Evolutionary conservation across 129 eudicot genomes (phyloP), one percentile per base, ranked within the genome.

Genomic region (Smallanthus sonchifolius): DNA sequence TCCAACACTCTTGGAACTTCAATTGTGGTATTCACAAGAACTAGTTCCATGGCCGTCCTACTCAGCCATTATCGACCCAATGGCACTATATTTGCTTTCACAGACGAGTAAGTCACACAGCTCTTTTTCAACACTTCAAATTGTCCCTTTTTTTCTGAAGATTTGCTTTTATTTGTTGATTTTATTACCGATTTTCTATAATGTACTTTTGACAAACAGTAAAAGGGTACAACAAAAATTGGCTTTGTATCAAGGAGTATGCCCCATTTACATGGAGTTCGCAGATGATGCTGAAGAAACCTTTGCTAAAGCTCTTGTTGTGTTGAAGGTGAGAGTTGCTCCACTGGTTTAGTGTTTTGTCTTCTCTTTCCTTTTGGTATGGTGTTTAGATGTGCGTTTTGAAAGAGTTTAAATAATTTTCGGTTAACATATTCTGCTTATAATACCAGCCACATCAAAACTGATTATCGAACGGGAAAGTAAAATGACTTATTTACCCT

Each of bases 1-100:
- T 90, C 98, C 19, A 94, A 94, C 84, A 94, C 98, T 59, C 97
- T 94, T 38, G 91, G 93, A 77, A 94, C 98, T 56, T 90, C 98
- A 40, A 86, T 84, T 77, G 98, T 94, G 17, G 98, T 94, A 74
- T 94, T 94, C 89, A 93, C 97, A 6, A 84, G 96, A 86, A 87
- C 97, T 28, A 92, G 98, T 40, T 81, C 86, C 84, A 93, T 90
- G 98, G 95, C 97, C 10, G 84, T 85, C 65, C 82, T 88, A 68
- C 80, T 90, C 75, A 94, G 98, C 80, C 98, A 94, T 83, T 94
- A 86, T 61, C 93, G 98, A 48, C 98, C 98, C 71, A 84, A 91
- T 77, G 98, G 98, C 84, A 90, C 97, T 34, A 88, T 94, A 68
- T 94, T 82, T 82, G 98, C 98, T 49, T 94, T 94, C 84, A 94